Base-by-base conservation (phyloP, 495 filamentous ascomycete species). In the Penicillium diatomitis region DNA sequence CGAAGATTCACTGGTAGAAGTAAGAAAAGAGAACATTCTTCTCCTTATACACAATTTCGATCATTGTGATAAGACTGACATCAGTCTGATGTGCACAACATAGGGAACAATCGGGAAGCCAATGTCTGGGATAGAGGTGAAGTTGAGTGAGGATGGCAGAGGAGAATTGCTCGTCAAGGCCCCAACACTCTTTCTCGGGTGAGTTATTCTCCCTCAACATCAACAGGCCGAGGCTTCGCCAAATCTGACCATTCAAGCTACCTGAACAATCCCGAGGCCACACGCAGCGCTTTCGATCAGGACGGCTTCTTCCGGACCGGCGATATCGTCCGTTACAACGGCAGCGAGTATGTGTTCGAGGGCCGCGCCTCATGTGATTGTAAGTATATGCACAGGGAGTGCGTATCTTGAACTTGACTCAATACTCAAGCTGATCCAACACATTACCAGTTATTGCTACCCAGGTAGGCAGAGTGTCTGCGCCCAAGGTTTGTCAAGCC, bases 241-340 rank as follows among this genome's bases (percentile, higher is more conserved):
- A 20, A 20, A 20, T 20, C 20, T 20, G 20, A 20, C 20, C 20
- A 20, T 43, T 43, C 5, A 6, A 43, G 88, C 0, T 95, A 95
- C 58, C 70, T 90, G 38, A 89, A 90, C 72, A 90, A 91, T 66
- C 71, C 79, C 4, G 64, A 76, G 32, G 87, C 86, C 41, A 92
- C 89, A 62, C 68, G 69, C 27, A 70, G 75, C 7, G 79, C 85
- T 0, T 92, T 90, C 63, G 81, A 82, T 8, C 67, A 71, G 49
- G 68, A 68, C 6, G 85, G 87, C 3, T 91, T 82, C 63, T 91
- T 92, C 76, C 77, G 86, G 38, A 92, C 88, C 0, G 88, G 88
- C 3, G 88, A 94, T 43, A 43, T 43, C 10, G 34, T 36, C 34
- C 34, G 34, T 7, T 10, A 7, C 7, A 36, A 36, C 2, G 34